Base-by-base conservation (phyloP, 176 grass and related monocot genomes). In the Oryza punctata region DNA sequence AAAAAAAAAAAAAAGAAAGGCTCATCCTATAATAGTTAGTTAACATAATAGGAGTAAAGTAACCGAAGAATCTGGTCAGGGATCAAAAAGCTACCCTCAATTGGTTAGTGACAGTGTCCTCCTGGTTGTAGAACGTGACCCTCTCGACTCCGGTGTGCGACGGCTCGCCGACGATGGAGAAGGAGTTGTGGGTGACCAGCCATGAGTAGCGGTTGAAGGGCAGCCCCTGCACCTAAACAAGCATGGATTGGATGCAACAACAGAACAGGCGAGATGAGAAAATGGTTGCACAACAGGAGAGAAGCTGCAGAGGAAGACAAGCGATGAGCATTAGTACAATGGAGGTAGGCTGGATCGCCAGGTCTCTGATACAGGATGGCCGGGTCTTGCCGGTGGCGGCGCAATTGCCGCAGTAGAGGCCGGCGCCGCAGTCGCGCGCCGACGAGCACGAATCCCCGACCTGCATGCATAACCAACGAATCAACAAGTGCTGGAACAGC, bases 71-170 rank as follows among this genome's bases (percentile, higher is more conserved):
- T 38, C 32, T 4, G 21, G 5, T 16, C 3, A 41, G 61, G 8
- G 10, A 64, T 82, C 26, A 63, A 83, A 19, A 37, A 78, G 35
- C 63, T 82, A 94, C 95, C 85, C 79, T 91, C 80, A 98, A 50
- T 46, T 98, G 96, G 90, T 95, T 98, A 24, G 96, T 93, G 81
- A 98, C 85, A 4, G 89, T 91, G 64, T 98, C 96, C 69, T 98
- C 96, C 88, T 98, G 96, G 83, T 98, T 98, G 87, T 98, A 98
- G 78, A 98, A 98, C 5, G 96, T 98, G 18, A 95, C 77, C 68
- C 96, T 90, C 79, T 95, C 89, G 6, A 95, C 89, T 26, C 96
- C 93, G 2, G 96, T 95, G 80, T 26, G 87, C 13, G 93, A 93
- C 12, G 93, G 96, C 83, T 93, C 93, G 12, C 90, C 78, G n/a